Evolutionary conservation across 2,329 filamentous ascomycete genomes (phyloP), one percentile per base, ranked within the genome.

Genomic region (Rachicladosporium sp.): DNA sequence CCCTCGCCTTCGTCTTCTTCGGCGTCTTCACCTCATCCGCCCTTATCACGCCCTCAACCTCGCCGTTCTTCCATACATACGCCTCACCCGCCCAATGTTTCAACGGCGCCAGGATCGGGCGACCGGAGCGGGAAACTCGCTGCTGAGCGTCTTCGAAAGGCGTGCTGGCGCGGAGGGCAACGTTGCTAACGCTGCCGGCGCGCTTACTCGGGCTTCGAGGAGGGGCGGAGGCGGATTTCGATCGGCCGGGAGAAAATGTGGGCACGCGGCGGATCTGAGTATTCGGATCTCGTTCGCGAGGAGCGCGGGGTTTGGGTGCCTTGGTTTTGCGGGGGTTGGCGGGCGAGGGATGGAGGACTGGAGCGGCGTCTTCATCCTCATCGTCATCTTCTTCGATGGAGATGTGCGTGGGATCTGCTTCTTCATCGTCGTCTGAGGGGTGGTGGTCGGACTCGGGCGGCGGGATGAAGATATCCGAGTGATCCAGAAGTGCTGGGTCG

Each of bases 81-180:
- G 74, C 75, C 57, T 96, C 89, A 48, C 87, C 87, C 51, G 78
- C 78, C 89, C 89, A 96, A 57, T 74, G 93, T 19, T 84, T 77
- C 29, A 95, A 63, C 1, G 88, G 91, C 44, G 76, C 76, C 45
- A 85, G 79, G 7, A 83, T 85, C 38, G 77, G 75, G 41, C 91
- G 76, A 2, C 86, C 88, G 9, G 81, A 89, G 39, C 86, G 78
- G n/a, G 73, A 73, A 36, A 80, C 83, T 33, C 69, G 73, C 23
- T 68, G 68, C 45, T 74, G 66, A 15, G 63, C 66, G 38, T 77
- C 69, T 31, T 62, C 58, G 10, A 54, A 52, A 5, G 62, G 62
- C 13, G 61, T 64, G 21, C 49, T 51, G 9, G 58, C 54, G 34
- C 62, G 61, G 5, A 62, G 49, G 33, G 53, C 49, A 13, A 58